Conservation (phyloP, 352 stramenopile genomes). For the Aphanomyces euteiches region DNA sequence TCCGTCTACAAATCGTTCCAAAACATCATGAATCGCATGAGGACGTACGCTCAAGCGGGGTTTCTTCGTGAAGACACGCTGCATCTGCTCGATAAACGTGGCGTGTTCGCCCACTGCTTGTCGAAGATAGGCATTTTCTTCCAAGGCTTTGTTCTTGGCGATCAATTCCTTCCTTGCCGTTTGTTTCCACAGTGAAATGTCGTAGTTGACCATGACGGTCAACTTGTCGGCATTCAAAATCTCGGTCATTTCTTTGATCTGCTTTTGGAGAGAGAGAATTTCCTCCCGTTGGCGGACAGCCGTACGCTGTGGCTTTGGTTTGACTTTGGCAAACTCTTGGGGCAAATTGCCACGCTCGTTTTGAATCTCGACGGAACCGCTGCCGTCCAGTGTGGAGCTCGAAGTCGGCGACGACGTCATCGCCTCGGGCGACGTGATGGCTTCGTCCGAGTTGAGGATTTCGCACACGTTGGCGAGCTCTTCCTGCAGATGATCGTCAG, state of each 20-base stretch:
- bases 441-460: no score
- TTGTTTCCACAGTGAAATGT: neutral
- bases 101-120: conserved; percentile 7
- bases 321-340: neutral
- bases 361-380: no score
- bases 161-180: neutral
- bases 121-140: conserved; percentile 7
- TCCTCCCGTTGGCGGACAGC: neutral
- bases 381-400: no score
- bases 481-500: neutral
- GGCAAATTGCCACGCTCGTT: no score
- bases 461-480: neutral
- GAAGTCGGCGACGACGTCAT: no score
- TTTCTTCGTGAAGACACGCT: conserved; percentile 19
- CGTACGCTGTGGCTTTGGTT: neutral
- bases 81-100: conserved; percentile 21
- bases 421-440: no score
- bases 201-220: no score
- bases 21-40: neutral
- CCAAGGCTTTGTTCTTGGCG: neutral
- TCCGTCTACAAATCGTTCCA: neutral
- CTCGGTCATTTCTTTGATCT: neutral
- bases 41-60: conserved; percentile 9
- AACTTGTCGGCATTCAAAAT: neutral
- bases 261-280: neutral